Conservation (phyloP, 768 basidiomycete species). For the Amanita muscaria region DNA sequence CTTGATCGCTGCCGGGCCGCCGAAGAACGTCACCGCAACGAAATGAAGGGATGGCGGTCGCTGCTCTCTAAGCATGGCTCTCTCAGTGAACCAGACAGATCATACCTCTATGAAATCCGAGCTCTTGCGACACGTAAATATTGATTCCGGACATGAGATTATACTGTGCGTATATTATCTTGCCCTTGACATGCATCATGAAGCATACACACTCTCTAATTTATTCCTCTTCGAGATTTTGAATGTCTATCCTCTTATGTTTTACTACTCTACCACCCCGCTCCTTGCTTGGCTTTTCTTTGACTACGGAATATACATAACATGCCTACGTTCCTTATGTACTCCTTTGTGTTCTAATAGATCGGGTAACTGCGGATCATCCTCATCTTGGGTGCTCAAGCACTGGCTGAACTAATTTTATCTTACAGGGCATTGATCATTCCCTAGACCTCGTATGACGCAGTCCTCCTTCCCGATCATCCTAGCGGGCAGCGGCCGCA, state of each 20-base stretch:
- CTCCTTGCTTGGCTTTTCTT: constrained; percentile 9
- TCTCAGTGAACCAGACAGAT: constrained; percentile 44
- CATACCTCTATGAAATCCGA: constrained; percentile 72
- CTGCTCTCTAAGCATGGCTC: constrained; percentile 27
- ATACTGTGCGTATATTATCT: background rate
- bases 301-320: background rate
- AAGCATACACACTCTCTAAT: constrained; percentile 12
- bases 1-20: constrained; percentile 63
- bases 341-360: constrained; percentile 5
- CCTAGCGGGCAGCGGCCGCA: constrained; percentile 46
- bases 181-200: background rate
- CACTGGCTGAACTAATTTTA: too few species aligned
- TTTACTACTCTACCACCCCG: background rate
- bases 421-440: too few species aligned
- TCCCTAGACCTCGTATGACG: background rate
- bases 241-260: constrained; percentile 21
- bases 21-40: constrained; percentile 72
- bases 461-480: constrained; percentile 19
- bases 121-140: constrained; percentile 82
- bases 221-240: constrained; percentile 13
- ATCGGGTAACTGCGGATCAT: background rate
- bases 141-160: constrained; percentile 23
- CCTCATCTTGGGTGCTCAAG: background rate
- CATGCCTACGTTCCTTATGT: constrained; percentile 5
- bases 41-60: constrained; percentile 77